phyloP scores from a whole-genome alignment of 2,329 filamentous ascomycete species.

The Phaeoacremonium minimum region DNA sequence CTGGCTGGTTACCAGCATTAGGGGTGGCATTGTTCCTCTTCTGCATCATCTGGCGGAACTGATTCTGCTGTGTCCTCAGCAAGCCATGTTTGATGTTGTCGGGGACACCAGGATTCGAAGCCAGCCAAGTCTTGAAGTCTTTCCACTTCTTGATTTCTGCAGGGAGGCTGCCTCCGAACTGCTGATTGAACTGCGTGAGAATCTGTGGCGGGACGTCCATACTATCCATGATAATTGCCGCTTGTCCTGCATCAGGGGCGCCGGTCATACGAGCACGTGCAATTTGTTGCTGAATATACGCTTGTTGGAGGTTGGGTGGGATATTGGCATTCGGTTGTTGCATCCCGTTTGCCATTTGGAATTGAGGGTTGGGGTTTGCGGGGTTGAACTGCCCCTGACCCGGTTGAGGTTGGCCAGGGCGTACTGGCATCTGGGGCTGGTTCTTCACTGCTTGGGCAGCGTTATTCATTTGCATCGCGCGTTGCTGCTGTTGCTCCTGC shows the following conservation, averaged over 20 bases:
- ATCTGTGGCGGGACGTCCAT: conserved; percentile 40
- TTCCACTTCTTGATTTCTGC: conserved; percentile 44
- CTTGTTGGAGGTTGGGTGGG: conserved; percentile 9
- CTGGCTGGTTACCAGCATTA: conserved; percentile 13
- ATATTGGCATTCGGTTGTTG: conserved; percentile 10
- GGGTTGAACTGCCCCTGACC: conserved; percentile 14
- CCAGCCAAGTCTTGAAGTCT: conserved; percentile 38
- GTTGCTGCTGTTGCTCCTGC: conserved; percentile 32
- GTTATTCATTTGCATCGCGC: conserved; percentile 15
- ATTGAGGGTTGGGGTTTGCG: conserved; percentile 4
- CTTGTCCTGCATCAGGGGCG: conserved; percentile 18
- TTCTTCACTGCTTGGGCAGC: conserved; percentile 18
- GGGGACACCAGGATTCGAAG: conserved; percentile 26
- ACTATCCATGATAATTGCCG: conserved; percentile 36
- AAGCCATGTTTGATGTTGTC: conserved; percentile 26
- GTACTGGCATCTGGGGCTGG: conserved; percentile 18
- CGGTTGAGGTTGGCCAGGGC: conserved; percentile 14
- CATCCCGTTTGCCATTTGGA: conserved; percentile 10
- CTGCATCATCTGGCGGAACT: conserved; percentile 26
- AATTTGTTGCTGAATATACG: conserved; percentile 16
- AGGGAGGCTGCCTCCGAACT: conserved; percentile 26
- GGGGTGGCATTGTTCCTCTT: conserved; percentile 16
- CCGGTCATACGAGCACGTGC: conserved; percentile 7
- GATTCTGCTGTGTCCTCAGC: conserved; percentile 27
- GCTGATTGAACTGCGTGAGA: conserved; percentile 13